These are phyloP conservation scores for Scutellaria baicalensis DNA, from an alignment of 257 asterid genomes.

Conservation along the genomic window DNA sequence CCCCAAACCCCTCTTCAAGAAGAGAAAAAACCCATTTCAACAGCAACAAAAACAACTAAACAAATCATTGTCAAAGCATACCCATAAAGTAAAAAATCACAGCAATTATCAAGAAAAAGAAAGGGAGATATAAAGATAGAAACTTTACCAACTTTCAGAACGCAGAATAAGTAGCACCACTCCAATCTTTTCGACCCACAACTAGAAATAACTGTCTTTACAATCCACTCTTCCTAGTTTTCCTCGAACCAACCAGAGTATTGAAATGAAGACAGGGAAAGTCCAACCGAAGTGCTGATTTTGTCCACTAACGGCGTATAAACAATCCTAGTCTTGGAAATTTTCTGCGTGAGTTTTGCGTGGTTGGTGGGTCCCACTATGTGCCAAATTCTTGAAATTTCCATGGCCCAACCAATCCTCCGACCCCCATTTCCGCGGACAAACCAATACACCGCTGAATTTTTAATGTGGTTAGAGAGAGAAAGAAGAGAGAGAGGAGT, in stretches of 20 bases:
- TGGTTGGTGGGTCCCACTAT: constrained; percentile 27
- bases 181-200: constrained; percentile 13
- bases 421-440: constrained; percentile 27
- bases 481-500: not conserved
- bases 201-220: constrained; percentile 23
- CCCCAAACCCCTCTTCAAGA: constrained; percentile 3
- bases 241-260: constrained; percentile 3
- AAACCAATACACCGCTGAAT: constrained; percentile 1
- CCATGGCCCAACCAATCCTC: constrained; percentile 17
- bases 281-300: constrained; percentile 12
- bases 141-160: constrained; percentile 40
- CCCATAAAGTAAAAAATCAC: constrained; percentile 24
- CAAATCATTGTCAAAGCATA: constrained; percentile 19
- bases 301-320: constrained; percentile 26
- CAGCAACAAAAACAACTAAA: no score
- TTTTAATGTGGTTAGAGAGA: constrained; percentile 6
- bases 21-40: constrained; percentile 10
- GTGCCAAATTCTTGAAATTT: constrained; percentile 25
- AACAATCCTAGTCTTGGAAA: constrained; percentile 28
- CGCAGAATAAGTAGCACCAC: constrained; percentile 13
- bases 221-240: constrained; percentile 6
- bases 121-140: constrained; percentile 13
- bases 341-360: not conserved
- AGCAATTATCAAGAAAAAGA: not conserved
- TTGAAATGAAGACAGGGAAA: constrained; percentile 6